Percentiles rank a stretch among this genome's conserved stretches.
Conservation (phyloP, 2,329 filamentous ascomycete species). For the Zymoseptoria brevis region DNA sequence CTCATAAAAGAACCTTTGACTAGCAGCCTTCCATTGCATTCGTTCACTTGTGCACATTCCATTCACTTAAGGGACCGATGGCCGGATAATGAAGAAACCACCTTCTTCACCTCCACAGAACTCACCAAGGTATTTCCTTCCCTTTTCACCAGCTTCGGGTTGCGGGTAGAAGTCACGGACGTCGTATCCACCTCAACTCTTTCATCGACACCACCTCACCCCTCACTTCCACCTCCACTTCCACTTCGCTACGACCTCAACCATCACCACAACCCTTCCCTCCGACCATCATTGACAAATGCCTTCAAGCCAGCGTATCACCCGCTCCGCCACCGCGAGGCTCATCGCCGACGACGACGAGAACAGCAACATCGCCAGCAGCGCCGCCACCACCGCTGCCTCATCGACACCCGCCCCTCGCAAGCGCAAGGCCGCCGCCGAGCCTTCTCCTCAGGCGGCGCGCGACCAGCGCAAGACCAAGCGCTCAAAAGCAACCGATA, state of each 20-base stretch:
- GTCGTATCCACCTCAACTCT: too few species aligned
- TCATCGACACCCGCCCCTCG: slow-evolving; percentile 38
- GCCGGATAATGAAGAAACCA: not conserved
- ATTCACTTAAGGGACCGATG: not conserved
- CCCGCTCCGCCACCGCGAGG: slow-evolving; percentile 54
- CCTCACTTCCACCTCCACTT: not conserved
- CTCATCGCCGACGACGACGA: slow-evolving; percentile 57
- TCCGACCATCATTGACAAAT: slow-evolving; percentile 16
- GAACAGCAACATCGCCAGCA: slow-evolving; percentile 33
- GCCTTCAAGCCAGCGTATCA: slow-evolving; percentile 20
- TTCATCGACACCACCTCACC: not conserved
- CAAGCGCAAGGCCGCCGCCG: slow-evolving; percentile 66
- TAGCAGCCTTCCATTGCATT: not conserved
- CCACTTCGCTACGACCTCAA: not conserved
- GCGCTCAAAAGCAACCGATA: slow-evolving; percentile 51
- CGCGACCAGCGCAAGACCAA: slow-evolving; percentile 37
- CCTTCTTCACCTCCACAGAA: not conserved
- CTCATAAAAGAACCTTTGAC: too few species aligned
- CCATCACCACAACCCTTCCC: not conserved
- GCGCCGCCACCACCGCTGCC: slow-evolving; percentile 24
- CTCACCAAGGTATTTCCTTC: not conserved
- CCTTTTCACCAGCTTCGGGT: not conserved
- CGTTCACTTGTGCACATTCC: not conserved
- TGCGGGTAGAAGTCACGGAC: too few species aligned
- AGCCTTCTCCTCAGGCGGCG: slow-evolving; percentile 43